Evolutionary conservation across 345 rosid genomes (phyloP).

Genomic region (Citrus australasica): DNA sequence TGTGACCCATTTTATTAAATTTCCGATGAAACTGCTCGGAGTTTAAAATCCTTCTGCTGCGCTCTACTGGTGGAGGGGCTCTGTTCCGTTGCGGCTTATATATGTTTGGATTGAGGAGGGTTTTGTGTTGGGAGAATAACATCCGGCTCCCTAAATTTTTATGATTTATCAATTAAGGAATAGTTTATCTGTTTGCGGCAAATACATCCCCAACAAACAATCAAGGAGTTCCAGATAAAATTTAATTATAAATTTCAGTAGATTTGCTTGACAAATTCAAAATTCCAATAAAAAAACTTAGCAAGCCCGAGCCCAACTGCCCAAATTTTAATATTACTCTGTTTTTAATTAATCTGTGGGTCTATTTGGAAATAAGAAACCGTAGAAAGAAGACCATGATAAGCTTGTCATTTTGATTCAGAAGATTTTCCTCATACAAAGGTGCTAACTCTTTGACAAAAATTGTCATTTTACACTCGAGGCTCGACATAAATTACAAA

Average conservation of each 20-base stretch:
- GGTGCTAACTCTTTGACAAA: background rate
- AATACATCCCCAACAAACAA: no score
- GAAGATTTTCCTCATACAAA: background rate
- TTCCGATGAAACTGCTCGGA: background rate
- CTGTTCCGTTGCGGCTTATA: background rate
- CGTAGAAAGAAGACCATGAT: no score
- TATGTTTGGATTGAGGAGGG: background rate
- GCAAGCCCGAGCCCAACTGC: no score
- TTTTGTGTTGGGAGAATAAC: background rate
- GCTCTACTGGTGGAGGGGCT: background rate
- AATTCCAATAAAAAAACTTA: no score
- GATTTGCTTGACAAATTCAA: no score
- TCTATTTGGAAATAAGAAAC: no score
- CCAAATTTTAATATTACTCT: no score
- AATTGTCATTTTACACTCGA: background rate
- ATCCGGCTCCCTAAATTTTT: background rate
- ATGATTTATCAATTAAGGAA: background rate
- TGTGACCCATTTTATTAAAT: constrained; percentile 41
- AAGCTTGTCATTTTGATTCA: background rate
- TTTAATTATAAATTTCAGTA: no score
- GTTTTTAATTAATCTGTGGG: no score
- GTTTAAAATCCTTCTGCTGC: background rate
- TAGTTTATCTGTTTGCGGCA: no score
- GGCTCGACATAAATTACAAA: background rate
- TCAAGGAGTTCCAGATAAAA: no score